These are phyloP conservation scores for Adansonia digitata DNA, from an alignment of 345 rosid genomes.

Conservation along the genomic window DNA sequence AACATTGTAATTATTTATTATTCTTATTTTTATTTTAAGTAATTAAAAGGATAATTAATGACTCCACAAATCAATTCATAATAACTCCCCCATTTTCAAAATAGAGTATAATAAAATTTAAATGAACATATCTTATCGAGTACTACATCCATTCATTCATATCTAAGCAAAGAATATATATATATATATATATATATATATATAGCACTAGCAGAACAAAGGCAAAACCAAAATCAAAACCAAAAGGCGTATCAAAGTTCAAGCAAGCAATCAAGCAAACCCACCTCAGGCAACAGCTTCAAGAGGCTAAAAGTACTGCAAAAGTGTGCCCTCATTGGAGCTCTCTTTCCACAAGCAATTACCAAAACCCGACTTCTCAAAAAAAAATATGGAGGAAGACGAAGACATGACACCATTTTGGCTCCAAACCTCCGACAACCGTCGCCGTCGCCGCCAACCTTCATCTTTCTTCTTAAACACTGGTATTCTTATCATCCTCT, in stretches of 20 bases:
- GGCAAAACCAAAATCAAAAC: background rate
- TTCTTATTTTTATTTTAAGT: background rate
- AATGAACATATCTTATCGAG: background rate
- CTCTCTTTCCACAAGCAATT: background rate
- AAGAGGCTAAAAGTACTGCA: too few species aligned
- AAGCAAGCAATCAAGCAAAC: background rate
- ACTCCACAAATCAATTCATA: too few species aligned
- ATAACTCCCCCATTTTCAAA: background rate
- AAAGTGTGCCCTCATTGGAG: background rate
- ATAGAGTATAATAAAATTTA: background rate
- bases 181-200: too few species aligned
- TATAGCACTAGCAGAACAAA: background rate
- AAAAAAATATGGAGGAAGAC: slow-evolving; percentile 49
- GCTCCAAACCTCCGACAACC: slow-evolving; percentile 42
- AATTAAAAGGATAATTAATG: background rate
- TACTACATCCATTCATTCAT: background rate
- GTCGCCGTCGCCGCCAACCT: slow-evolving; percentile 27
- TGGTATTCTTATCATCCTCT: slow-evolving; percentile 34
- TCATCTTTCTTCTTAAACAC: slow-evolving; percentile 43
- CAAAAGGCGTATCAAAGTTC: too few species aligned
- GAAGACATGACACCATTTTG: slow-evolving; percentile 62
- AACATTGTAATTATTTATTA: background rate
- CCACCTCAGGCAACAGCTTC: background rate
- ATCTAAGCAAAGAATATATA: too few species aligned
- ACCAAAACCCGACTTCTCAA: background rate